Evolutionary conservation across 805 yeast genomes (phyloP).

Genomic region (Scheffersomyces amazonensis): DNA sequence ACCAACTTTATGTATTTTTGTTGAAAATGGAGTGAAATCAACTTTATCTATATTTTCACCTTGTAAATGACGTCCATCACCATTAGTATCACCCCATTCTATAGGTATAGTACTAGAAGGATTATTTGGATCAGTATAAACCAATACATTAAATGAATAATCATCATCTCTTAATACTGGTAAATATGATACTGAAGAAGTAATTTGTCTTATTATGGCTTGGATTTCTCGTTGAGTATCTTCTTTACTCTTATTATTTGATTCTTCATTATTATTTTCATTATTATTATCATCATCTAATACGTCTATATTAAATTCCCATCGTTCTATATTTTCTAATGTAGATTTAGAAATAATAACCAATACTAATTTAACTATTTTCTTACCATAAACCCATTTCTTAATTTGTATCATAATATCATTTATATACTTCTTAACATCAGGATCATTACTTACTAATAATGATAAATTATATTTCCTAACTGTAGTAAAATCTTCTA

Average conservation of each 20-base stretch:
- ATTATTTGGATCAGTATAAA: slow-evolving; percentile 64
- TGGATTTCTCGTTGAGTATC: slow-evolving; percentile 75
- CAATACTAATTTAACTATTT: slow-evolving; percentile 64
- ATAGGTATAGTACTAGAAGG: slow-evolving; percentile 57
- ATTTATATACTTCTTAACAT: slow-evolving; percentile 65
- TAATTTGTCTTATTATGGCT: slow-evolving; percentile 81
- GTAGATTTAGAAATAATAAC: slow-evolving; percentile 69
- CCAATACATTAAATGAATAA: slow-evolving; percentile 81
- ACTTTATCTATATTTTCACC: slow-evolving; percentile 62
- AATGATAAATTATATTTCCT: slow-evolving; percentile 77
- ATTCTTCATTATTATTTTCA: not conserved
- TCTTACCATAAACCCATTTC: slow-evolving; percentile 71
- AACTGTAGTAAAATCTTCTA: slow-evolving; percentile 77
- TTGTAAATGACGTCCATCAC: slow-evolving; percentile 52
- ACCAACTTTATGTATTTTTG: slow-evolving; percentile 67
- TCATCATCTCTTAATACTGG: slow-evolving; percentile 61
- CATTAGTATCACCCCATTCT: slow-evolving; percentile 78
- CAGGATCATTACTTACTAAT: slow-evolving; percentile 71
- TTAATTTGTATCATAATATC: slow-evolving; percentile 64
- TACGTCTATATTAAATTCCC: slow-evolving; percentile 76
- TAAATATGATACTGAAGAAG: slow-evolving; percentile 81
- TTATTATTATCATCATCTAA: slow-evolving; percentile 13
- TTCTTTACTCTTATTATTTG: slow-evolving; percentile 28
- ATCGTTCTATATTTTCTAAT: slow-evolving; percentile 71
- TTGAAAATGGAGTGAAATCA: slow-evolving; percentile 63